Evolutionary conservation across 1,284 basidiomycete genomes (phyloP).

Genomic region (Vanrija sp.): DNA sequence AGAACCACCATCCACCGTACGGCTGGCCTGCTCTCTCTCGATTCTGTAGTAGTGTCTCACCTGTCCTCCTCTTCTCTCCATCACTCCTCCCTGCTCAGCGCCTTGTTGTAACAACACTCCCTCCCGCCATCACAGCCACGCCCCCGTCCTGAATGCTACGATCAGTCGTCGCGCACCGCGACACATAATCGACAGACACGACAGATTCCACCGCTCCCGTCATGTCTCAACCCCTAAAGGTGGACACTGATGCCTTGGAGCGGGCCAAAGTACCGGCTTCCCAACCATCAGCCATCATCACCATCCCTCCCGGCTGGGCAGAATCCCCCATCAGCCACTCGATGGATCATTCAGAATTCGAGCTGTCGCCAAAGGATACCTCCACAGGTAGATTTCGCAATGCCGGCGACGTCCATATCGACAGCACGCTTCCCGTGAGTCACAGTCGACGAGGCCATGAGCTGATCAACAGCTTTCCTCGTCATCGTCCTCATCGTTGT

Average conservation of each 20-base stretch:
- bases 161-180: too few relatives aligned
- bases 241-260: constrained; percentile 5
- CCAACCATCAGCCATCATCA: constrained; percentile 2
- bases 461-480: constrained; percentile 24
- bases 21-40: too few relatives aligned
- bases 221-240: constrained; percentile 1
- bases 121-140: too few relatives aligned
- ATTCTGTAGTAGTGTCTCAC: too few relatives aligned
- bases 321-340: constrained; percentile 7
- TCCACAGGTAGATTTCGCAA: not conserved
- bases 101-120: too few relatives aligned
- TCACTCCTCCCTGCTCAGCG: too few relatives aligned
- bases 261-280: not conserved
- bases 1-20: too few relatives aligned
- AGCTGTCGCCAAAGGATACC: constrained; percentile 7
- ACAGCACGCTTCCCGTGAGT: constrained; percentile 2
- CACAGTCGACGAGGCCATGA: not conserved
- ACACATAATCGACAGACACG: too few relatives aligned
- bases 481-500: constrained; percentile 35
- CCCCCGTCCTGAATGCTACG: too few relatives aligned
- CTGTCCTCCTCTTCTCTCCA: too few relatives aligned
- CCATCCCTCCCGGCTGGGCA: not conserved
- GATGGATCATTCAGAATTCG: not conserved
- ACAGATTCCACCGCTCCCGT: not conserved
- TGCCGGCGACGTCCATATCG: not conserved